Evolutionary conservation across 2,329 filamentous ascomycete species (phyloP).

Genomic region (Arthroderma sp.): DNA sequence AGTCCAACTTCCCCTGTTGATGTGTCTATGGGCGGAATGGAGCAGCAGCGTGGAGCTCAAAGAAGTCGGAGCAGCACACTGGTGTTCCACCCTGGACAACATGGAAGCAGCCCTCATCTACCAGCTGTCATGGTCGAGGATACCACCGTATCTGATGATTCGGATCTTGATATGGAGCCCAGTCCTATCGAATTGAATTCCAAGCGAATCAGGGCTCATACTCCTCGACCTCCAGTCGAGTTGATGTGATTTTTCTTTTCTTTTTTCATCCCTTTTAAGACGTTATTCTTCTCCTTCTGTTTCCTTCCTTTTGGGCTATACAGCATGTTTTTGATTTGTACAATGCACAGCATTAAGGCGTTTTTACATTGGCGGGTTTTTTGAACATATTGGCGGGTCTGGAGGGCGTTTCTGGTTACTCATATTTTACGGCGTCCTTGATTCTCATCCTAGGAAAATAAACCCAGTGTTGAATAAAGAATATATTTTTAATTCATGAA

Average conservation of each 20-base stretch:
- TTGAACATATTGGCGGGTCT: too few species aligned
- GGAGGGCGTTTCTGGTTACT: too few species aligned
- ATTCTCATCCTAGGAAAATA: too few species aligned
- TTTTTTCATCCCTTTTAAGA: slow-evolving; percentile 9
- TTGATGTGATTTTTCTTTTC: slow-evolving; percentile 31
- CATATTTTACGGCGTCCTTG: too few species aligned
- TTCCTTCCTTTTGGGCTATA: background rate
- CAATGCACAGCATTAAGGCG: too few species aligned
- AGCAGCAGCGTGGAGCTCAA: slow-evolving; percentile 9
- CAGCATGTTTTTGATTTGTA: background rate
- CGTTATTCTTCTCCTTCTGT: background rate
- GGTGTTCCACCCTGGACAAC: slow-evolving; percentile 50
- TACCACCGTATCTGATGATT: slow-evolving; percentile 35
- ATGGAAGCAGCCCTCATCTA: slow-evolving; percentile 45
- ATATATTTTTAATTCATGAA: too few species aligned
- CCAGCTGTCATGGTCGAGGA: slow-evolving; percentile 54
- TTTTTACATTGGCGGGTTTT: too few species aligned
- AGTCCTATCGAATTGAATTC: slow-evolving; percentile 30
- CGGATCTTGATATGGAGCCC: slow-evolving; percentile 30
- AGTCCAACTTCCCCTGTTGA: slow-evolving; percentile 8
- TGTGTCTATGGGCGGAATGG: slow-evolving; percentile 3
- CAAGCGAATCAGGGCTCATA: slow-evolving; percentile 37
- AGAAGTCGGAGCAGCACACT: slow-evolving; percentile 44
- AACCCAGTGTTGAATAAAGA: too few species aligned
- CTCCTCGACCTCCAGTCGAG: slow-evolving; percentile 43